phyloP scores from a whole-genome alignment of 768 basidiomycete genomes.

The Zangia roseola region DNA sequence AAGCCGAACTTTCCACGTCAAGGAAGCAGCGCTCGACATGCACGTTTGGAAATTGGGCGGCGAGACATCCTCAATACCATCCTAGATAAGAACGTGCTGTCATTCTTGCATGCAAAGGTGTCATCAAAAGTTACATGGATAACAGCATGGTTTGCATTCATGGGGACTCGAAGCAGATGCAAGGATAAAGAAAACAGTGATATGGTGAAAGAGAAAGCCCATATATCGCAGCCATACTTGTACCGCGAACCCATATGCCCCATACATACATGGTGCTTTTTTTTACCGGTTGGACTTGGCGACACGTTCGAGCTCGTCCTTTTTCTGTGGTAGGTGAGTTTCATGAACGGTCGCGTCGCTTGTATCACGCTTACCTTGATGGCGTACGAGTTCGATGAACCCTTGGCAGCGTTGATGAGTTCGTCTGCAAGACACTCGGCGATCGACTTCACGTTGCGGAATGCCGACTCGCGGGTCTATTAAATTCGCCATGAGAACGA shows the following conservation, averaged over 20 bases:
- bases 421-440: conserved; percentile 99
- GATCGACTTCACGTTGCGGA: conserved; percentile 99
- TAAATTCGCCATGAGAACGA: conserved; percentile 4
- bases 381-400: conserved; percentile 99
- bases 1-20: neutral
- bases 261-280: neutral
- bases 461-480: conserved; percentile 98
- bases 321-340: conserved; percentile 60
- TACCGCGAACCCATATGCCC: conserved; percentile 11
- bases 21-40: conserved; percentile 2
- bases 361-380: conserved; percentile 71
- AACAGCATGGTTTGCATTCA: conserved; percentile 28
- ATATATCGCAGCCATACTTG: conserved; percentile 24
- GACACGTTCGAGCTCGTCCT: conserved; percentile 99
- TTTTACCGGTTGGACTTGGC: conserved; percentile 99
- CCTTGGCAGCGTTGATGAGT: conserved; percentile 99
- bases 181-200: conserved; percentile 4
- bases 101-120: conserved; percentile 7
- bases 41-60: neutral
- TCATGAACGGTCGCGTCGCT: conserved; percentile 3
- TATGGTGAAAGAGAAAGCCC: conserved; percentile 16
- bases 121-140: conserved; percentile 20
- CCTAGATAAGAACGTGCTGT: conserved; percentile 5
- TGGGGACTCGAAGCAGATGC: conserved; percentile 17
- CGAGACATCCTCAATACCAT: neutral